A percentile compares a stretch with the other conserved stretches of the same genome.
Conservation (phyloP, 2,329 filamentous ascomycete species). For the Talaromyces rugulosus region DNA sequence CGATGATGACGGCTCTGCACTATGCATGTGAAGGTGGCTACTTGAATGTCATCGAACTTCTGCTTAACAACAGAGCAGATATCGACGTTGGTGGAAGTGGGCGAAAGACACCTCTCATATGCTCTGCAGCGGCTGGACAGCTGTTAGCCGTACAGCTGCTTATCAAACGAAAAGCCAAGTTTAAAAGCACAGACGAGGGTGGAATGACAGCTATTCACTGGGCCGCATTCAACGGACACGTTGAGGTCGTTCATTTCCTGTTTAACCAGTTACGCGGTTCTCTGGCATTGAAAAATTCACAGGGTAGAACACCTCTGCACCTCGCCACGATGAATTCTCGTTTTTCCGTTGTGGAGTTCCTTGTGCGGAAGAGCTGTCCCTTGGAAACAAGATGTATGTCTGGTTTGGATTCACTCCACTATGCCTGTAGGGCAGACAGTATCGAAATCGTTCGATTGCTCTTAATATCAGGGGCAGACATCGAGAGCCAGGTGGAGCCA, state of each 20-base stretch:
- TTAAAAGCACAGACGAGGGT: conserved; percentile 24
- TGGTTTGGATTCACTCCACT: conserved; percentile 32
- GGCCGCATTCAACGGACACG: conserved; percentile 36
- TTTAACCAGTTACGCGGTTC: conserved; percentile 24
- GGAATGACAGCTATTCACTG: conserved; percentile 37
- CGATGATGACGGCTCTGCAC: conserved; percentile 33
- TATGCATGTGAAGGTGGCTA: conserved; percentile 31
- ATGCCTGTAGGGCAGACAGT: conserved; percentile 31
- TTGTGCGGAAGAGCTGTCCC: conserved; percentile 29
- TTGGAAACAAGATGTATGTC: conserved; percentile 27
- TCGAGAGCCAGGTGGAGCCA: conserved; percentile 28
- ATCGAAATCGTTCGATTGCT: conserved; percentile 28
- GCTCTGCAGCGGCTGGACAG: conserved; percentile 30
- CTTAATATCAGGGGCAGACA: conserved; percentile 27
- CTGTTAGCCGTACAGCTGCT: conserved; percentile 25
- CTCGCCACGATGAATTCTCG: conserved; percentile 31
- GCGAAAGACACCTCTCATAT: conserved; percentile 30
- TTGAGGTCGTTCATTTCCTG: conserved; percentile 31
- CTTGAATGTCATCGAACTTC: conserved; percentile 21
- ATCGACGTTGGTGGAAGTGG: conserved; percentile 28
- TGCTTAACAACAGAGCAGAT: conserved; percentile 29
- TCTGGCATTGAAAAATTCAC: conserved; percentile 22
- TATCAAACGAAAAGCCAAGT: conserved; percentile 28
- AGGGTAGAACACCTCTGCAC: conserved; percentile 33
- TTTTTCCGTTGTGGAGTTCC: conserved; percentile 34